Evolutionary conservation across 1,284 basidiomycete genomes (phyloP), one percentile per base, ranked within the genome.

Genomic region (Apiotrichum akiyoshidainum): DNA sequence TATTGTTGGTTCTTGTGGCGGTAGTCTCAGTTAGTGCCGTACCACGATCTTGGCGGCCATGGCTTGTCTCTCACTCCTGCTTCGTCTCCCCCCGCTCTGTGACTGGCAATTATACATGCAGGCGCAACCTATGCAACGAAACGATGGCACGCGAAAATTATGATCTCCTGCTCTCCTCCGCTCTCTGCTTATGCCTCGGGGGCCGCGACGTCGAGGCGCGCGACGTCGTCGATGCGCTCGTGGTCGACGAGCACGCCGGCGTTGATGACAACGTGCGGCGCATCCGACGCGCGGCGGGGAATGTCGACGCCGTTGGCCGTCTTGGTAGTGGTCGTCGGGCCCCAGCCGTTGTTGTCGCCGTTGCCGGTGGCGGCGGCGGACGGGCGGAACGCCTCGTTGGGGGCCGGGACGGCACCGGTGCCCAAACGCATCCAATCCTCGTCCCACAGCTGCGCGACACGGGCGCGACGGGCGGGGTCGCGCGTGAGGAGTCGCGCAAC

Each of bases 401-500:
- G 61, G 16, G 56, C 54, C 5, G 58, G 58, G 4, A 63, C 61
- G 35, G 59, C 64, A 1, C 77, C 76, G 5, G 68, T 66, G 2
- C 71, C 76, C 11, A 31, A 13, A 7, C 59, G 49, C 79, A 89
- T 85, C 87, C 88, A 89, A 55, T 78, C 79, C 66, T 86, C 83
- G 33, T 83, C 83, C 87, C 87, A 88, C 40, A 91, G 67, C 44
- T 86, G 83, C 1, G 75, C 79, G 34, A 88, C 80, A 62, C 81
- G 80, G 44, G 83, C 80, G 10, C 89, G 79, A 61, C 84, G 83
- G 64, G 70, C 78, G 41, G 88, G 85, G 73, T 90, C 86, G 17
- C 89, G 79, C 14, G 87, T 85, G 33, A 93, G 78, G 47, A 93
- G 68, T 39, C 80, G 77, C 7, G 74, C 81, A 0, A 89, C 88